Evolutionary conservation across 352 stramenopile genomes (phyloP), one percentile per base, ranked within the genome.

Genomic region (Pythium periplocum): DNA sequence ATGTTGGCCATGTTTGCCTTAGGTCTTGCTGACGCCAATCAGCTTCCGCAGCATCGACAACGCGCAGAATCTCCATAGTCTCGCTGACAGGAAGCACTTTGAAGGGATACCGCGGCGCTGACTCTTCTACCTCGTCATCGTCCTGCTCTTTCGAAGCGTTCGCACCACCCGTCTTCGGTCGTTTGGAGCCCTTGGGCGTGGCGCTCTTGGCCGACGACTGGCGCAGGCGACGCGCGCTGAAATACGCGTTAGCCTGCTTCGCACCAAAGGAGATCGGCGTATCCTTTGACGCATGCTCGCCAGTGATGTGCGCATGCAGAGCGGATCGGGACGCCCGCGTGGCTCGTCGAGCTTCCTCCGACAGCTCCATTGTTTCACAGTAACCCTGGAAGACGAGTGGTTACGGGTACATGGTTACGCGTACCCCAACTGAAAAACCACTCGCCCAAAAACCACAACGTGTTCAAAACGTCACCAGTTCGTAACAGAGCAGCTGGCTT

Each of bases 201-300:
- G 17, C 17, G 17, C 17, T 26, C 17, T 26, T 26, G 17, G 17
- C 17, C 17, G 17, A 26, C 17, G 17, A 26, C 17, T 26, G 17
- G 17, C 17, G 17, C 17, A 59, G 45, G n/a, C 47, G 48, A 37
- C 48, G 43, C 10, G 55, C 53, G 38, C 49, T 59, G 17, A 59
- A 59, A 26, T 59, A 59, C 30, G 53, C 53, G 38, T 53, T 59
- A 1, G 53, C 53, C 12, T 45, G 36, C n/a, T 39, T 41, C 8
- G 53, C 33, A 6, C 53, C 53, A 4, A 59, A 26, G 17, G 17
- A 26, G 17, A 26, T 26, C 17, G 17, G 17, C 17, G 17, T 26
- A 26, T 26, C 17, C 17, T 26, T 0, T 26, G 17, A 26, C 17
- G 17, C 17, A 26, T 26, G 17, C 17, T 26, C 17, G 17, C 17